These are phyloP conservation scores for Brettanomyces nanus DNA, from an alignment of 805 yeast genomes.

Conservation along the genomic window DNA sequence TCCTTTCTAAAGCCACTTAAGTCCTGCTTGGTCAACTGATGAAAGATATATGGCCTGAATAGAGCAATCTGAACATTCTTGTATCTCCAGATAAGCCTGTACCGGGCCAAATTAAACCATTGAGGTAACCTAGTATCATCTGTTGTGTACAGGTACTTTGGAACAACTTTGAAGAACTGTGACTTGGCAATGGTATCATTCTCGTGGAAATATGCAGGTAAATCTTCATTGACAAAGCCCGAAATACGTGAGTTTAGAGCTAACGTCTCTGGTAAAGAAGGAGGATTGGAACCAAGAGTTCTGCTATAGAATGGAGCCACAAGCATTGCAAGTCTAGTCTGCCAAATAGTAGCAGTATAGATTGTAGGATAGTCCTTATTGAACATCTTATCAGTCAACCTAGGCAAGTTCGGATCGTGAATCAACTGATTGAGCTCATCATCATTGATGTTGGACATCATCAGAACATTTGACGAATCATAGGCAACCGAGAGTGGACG, in stretches of 20 bases:
- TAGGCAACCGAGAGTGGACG: constrained; percentile 45
- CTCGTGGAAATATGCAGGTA: constrained; percentile 43
- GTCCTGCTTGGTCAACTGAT: constrained; percentile 21
- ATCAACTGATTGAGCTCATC: constrained; percentile 24
- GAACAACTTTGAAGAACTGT: constrained; percentile 17
- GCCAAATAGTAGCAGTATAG: constrained; percentile 51
- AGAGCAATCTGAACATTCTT: constrained; percentile 47
- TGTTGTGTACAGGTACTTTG: constrained; percentile 12
- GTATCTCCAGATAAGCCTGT: constrained; percentile 50
- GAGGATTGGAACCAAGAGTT: constrained; percentile 38
- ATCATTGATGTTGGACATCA: constrained; percentile 46
- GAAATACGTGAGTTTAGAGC: constrained; percentile 35
- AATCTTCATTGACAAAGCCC: constrained; percentile 27
- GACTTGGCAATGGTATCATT: constrained; percentile 25
- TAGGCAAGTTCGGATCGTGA: constrained; percentile 13
- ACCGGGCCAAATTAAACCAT: constrained; percentile 49
- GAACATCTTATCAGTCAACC: constrained; percentile 14
- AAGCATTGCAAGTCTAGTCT: constrained; percentile 39
- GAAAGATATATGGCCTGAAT: constrained; percentile 50
- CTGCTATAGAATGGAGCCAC: constrained; percentile 42
- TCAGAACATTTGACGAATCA: constrained; percentile 38
- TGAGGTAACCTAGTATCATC: constrained; percentile 26
- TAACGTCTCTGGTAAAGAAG: constrained; percentile 42
- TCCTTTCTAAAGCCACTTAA: constrained; percentile 15
- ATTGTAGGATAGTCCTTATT: constrained; percentile 39